These are phyloP conservation scores for Penicillium sp. DNA, from an alignment of 2,329 filamentous ascomycete species.

Conservation along the genomic window DNA sequence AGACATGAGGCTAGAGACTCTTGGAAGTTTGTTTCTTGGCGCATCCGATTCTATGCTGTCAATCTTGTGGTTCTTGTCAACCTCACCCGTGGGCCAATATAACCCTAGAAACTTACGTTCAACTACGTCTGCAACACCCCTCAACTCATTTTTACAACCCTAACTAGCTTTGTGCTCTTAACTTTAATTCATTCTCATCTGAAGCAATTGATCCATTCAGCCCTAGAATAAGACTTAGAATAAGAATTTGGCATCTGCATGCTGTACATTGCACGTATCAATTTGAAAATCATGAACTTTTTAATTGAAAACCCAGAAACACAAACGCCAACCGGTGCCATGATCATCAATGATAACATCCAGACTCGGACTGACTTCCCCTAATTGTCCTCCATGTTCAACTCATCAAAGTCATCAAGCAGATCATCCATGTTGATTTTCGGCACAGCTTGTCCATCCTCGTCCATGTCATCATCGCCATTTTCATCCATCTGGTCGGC, in stretches of 20 bases:
- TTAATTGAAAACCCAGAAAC: constrained; percentile 10
- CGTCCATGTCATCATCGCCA: constrained; percentile 60
- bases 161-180: neutral
- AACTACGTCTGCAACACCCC: neutral
- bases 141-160: neutral
- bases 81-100: no score
- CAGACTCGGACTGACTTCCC: neutral
- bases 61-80: no score
- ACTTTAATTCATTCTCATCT: neutral
- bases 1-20: neutral
- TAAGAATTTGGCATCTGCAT: neutral
- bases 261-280: constrained; percentile 13
- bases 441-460: constrained; percentile 59
- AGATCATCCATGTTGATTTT: constrained; percentile 69
- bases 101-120: no score
- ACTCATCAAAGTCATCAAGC: constrained; percentile 32
- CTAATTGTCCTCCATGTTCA: constrained; percentile 56
- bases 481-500: constrained; percentile 40
- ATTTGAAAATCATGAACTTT: constrained; percentile 15
- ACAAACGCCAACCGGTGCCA: constrained; percentile 28
- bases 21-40: neutral
- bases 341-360: constrained; percentile 30
- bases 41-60: no score
- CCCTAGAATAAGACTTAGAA: neutral
- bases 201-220: neutral